Evolutionary conservation across 805 yeast species (phyloP).

Genomic region (Candida maesae): DNA sequence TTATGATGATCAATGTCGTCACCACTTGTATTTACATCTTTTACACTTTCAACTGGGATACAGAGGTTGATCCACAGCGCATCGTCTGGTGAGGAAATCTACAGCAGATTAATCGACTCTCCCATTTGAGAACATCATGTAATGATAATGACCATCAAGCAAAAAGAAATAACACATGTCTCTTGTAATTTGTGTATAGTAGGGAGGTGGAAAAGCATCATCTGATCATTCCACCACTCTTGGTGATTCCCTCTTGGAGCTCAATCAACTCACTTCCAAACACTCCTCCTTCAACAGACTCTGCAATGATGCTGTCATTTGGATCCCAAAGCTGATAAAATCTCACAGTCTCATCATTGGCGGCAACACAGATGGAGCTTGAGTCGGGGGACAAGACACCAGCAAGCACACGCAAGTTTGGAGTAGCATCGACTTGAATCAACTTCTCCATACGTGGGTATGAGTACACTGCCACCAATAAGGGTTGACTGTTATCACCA

Average conservation of each 20-base stretch:
- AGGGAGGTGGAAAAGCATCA: too few relatives aligned
- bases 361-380: constrained; percentile 62
- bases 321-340: constrained; percentile 71
- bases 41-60: constrained; percentile 65
- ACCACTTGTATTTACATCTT: constrained; percentile 54
- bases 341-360: constrained; percentile 74
- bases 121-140: background rate
- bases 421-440: constrained; percentile 45
- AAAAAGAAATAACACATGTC: too few relatives aligned
- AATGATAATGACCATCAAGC: background rate
- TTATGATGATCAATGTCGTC: constrained; percentile 47
- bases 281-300: constrained; percentile 41
- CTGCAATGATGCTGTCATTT: constrained; percentile 31
- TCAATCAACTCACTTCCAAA: constrained; percentile 58
- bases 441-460: constrained; percentile 60
- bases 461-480: constrained; percentile 55
- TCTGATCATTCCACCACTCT: constrained; percentile 27
- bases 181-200: too few relatives aligned
- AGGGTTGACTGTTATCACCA: constrained; percentile 48
- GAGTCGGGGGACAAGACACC: constrained; percentile 66
- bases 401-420: constrained; percentile 57
- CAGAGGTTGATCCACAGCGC: constrained; percentile 61
- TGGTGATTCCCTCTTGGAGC: constrained; percentile 49
- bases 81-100: constrained; percentile 70
- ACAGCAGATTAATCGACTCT: background rate